Conservation (phyloP, 345 rosid genomes). For the Triadica sebifera region DNA sequence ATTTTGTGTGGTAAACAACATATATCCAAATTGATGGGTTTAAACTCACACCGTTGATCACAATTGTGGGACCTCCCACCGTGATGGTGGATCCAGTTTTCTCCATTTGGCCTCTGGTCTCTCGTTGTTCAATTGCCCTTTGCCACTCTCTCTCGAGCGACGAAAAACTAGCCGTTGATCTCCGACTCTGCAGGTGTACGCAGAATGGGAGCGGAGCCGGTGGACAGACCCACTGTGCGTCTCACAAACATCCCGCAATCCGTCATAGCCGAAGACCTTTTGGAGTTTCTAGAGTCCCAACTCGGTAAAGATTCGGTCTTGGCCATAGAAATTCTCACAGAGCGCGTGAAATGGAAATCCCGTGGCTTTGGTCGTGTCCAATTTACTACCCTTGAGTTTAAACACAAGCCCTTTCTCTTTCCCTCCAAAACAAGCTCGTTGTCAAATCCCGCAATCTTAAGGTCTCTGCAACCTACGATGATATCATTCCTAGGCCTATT, state of each 20-base stretch:
- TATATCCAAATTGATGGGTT: neutral
- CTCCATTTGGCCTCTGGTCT: neutral
- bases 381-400: constrained; percentile 58
- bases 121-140: neutral
- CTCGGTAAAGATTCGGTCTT: constrained; percentile 65
- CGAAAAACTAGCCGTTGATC: too few relatives aligned
- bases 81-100: neutral
- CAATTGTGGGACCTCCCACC: neutral
- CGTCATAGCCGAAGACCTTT: constrained; percentile 60
- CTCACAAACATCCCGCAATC: constrained; percentile 63
- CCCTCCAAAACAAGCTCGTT: constrained; percentile 43
- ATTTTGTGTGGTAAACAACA: too few relatives aligned
- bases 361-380: constrained; percentile 76
- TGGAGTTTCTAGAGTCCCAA: constrained; percentile 55
- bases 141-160: neutral
- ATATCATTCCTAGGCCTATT: constrained; percentile 67
- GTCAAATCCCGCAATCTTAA: constrained; percentile 51
- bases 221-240: constrained; percentile 50
- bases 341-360: constrained; percentile 74
- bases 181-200: neutral
- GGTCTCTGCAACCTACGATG: constrained; percentile 56
- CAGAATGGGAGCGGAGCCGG: constrained; percentile 15
- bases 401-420: constrained; percentile 42
- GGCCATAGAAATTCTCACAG: constrained; percentile 67
- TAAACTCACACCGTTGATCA: neutral